Conservation (phyloP, 2,329 filamentous ascomycete species). For the Neonectria punicea region DNA sequence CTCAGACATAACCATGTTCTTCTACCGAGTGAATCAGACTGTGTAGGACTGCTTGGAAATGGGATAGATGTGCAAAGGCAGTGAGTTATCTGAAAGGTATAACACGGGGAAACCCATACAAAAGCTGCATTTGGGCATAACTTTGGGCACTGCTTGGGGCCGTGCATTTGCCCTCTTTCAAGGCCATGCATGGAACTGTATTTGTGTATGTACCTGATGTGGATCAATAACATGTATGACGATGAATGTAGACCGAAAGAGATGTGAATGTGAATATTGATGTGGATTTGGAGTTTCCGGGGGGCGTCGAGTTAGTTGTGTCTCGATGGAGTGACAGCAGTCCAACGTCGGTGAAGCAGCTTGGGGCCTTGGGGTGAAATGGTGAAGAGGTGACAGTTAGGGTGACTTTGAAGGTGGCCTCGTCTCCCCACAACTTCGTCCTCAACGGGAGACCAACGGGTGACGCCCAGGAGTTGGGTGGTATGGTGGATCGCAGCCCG, state of each 20-base stretch:
- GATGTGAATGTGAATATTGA: background rate
- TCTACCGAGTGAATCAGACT: background rate
- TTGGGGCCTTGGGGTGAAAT: background rate
- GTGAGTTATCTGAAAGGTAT: background rate
- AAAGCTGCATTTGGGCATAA: background rate
- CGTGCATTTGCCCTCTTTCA: background rate
- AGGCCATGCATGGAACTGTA: background rate
- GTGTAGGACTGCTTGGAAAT: background rate
- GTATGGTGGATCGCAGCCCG: conserved; percentile 12
- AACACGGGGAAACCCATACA: background rate
- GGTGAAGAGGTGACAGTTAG: background rate
- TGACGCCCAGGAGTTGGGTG: conserved; percentile 6
- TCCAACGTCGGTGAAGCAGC: conserved; percentile 11
- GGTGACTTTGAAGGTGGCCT: conserved; percentile 8
- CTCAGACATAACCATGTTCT: too few relatives aligned
- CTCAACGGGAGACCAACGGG: conserved; percentile 19
- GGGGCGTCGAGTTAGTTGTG: background rate
- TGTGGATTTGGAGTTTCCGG: conserved; percentile 9
- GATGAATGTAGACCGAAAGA: background rate
- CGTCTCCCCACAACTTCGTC: conserved; percentile 14
- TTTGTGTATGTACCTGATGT: background rate
- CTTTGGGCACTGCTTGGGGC: background rate
- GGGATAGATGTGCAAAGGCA: background rate
- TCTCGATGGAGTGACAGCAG: background rate
- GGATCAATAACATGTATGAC: background rate